Base-by-base conservation (phyloP, 2,329 filamentous ascomycete species). In the Pseudocercospora macadamiae region DNA sequence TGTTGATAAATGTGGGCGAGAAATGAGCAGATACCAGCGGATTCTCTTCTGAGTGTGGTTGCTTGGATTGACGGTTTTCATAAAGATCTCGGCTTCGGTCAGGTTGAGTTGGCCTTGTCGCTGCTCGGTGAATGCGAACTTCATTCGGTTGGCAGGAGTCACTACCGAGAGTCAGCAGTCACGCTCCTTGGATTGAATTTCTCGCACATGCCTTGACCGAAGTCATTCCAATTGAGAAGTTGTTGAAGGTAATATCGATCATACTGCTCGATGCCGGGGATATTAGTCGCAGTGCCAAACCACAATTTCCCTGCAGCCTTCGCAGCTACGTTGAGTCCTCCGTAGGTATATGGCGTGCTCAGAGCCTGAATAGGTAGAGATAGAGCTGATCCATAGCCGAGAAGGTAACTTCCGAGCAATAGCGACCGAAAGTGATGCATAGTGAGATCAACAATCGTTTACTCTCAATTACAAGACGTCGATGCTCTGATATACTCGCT, bases 241-340 rank as follows among this genome's bases (percentile, higher is more conserved):
- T 87, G 83, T 18, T 74, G 71, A 16, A 80, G 74, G 71, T 89
- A 90, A 25, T 78, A 67, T 10, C 73, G 68, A 71, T 89, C 83
- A 44, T 74, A 76, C 32, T 84, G 70, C 62, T 83, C 80, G 2
- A 62, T 69, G 26, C 68, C 67, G 14, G 74, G 70, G 37, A 80
- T 82, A 70, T 89, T 84, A 39, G 85, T 84, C 1, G 86, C 86
- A 1, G 84, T 83, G 26, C 68, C 68, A 37, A 70, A 68, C 57
- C 63, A 69, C 12, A 66, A 53, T 53, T 68, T 69, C 16, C 66
- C 67, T n/a, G 59, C 60, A n/a, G 57, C 57, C 30, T 57, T 59
- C 6, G 68, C 66, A 2, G 68, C 68, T 32, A 56, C 44, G 34
- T 68, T 64, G 32, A 68, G 62, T 8, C 66, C 63, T 12, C 18